Evolutionary conservation across 352 stramenopile species (phyloP).

Genomic region (Pythium sp.): DNA sequence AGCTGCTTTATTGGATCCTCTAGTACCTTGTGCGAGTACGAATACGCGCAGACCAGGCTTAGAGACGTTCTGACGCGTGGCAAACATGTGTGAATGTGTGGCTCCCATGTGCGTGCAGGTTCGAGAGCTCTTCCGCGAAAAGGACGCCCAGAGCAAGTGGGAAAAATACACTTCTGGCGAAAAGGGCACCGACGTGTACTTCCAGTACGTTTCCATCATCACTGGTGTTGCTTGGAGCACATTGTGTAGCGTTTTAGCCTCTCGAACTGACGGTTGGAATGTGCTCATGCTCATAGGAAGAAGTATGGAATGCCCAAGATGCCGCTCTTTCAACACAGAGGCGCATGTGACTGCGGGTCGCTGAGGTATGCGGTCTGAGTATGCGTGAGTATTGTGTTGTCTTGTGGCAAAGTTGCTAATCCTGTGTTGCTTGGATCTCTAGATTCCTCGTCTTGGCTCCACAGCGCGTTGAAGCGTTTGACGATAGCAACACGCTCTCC

Average conservation of each 20-base stretch:
- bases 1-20: not conserved
- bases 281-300: conserved; percentile 32
- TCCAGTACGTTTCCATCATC: conserved; percentile 40
- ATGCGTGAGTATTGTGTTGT: not conserved
- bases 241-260: conserved; percentile 3
- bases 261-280: not conserved
- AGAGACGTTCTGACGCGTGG: conserved; percentile 2
- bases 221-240: not conserved
- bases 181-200: conserved; percentile 67
- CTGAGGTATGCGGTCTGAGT: conserved; percentile 24
- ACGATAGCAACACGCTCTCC: conserved; percentile 79
- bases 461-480: conserved; percentile 75
- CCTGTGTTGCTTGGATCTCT: conserved; percentile 2
- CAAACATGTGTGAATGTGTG: conserved; percentile 7
- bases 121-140: conserved; percentile 58
- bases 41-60: not conserved
- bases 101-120: conserved; percentile 29
- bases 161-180: conserved; percentile 45
- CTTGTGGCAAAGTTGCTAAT: not conserved
- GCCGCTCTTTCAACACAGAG: conserved; percentile 71
- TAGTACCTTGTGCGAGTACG: not conserved
- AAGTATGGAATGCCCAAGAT: conserved; percentile 75
- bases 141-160: conserved; percentile 51
- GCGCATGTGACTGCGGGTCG: conserved; percentile 66
- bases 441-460: conserved; percentile 76